phyloP scores from a whole-genome alignment of 768 basidiomycete genomes.

The Pholiota molesta region DNA sequence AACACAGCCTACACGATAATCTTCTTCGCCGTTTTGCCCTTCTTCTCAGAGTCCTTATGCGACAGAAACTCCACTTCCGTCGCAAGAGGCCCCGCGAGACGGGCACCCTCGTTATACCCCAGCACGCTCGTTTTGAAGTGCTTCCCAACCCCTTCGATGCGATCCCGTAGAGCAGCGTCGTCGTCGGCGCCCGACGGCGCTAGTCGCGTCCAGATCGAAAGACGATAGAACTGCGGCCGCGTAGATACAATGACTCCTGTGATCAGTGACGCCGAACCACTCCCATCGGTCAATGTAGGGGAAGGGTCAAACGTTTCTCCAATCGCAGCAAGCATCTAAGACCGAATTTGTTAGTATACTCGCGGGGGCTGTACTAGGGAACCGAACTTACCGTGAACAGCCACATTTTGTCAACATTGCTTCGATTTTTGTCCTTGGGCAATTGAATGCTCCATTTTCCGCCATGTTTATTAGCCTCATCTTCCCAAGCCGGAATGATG shows the following conservation, averaged over 20 bases:
- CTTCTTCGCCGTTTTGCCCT: constrained; percentile 83
- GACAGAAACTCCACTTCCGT: constrained; percentile 95
- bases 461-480: constrained; percentile 93
- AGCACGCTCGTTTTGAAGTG: constrained; percentile 94
- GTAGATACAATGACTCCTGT: constrained; percentile 96
- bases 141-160: constrained; percentile 81
- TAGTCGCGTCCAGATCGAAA: constrained; percentile 96
- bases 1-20: constrained; percentile 57
- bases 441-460: constrained; percentile 99
- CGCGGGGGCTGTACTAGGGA: constrained; percentile 11
- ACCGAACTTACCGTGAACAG: constrained; percentile 79
- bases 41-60: constrained; percentile 95
- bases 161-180: constrained; percentile 60
- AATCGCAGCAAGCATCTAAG: constrained; percentile 97
- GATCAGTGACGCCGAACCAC: constrained; percentile 60
- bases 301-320: constrained; percentile 98
- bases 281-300: constrained; percentile 52
- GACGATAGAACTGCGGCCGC: constrained; percentile 92
- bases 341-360: constrained; percentile 12
- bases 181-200: constrained; percentile 63
- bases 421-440: constrained; percentile 91
- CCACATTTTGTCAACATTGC: constrained; percentile 93
- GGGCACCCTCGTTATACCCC: constrained; percentile 74
- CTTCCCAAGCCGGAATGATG: constrained; percentile 98
- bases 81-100: constrained; percentile 82